Conservation (phyloP, 2,329 filamentous ascomycete species). For the Colletotrichum melonis region DNA sequence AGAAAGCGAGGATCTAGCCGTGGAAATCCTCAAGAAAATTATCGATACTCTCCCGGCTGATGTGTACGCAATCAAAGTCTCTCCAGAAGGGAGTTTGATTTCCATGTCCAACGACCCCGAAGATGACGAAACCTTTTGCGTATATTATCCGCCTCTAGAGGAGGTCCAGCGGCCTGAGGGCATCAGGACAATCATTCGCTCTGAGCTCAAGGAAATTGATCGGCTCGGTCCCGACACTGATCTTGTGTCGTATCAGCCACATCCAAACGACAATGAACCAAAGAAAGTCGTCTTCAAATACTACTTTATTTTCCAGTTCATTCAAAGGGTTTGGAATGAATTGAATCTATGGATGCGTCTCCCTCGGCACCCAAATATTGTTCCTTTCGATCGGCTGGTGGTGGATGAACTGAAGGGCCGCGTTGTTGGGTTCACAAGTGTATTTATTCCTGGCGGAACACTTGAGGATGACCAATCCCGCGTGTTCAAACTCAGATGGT, state of each 20-base stretch:
- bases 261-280: background rate
- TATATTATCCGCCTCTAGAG: background rate
- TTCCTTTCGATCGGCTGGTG: background rate
- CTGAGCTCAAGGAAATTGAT: background rate
- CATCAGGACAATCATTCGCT: background rate
- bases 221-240: background rate
- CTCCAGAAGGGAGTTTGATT: background rate
- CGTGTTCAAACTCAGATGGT: conserved; percentile 40
- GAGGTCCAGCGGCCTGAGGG: background rate
- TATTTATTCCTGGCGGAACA: background rate
- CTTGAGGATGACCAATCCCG: background rate
- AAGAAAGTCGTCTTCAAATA: background rate
- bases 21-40: conserved; percentile 40
- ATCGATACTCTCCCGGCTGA: conserved; percentile 36
- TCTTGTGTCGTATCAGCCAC: background rate
- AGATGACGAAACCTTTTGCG: background rate
- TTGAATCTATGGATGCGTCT: background rate
- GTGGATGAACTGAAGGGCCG: background rate
- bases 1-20: conserved; percentile 39
- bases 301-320: background rate
- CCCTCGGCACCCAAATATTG: background rate
- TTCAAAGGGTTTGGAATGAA: background rate
- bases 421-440: background rate
- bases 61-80: conserved; percentile 40
- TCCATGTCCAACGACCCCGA: background rate